These are phyloP conservation scores for Fusarium annulatum DNA, from an alignment of 2,329 filamentous ascomycete genomes.

Conservation along the genomic window DNA sequence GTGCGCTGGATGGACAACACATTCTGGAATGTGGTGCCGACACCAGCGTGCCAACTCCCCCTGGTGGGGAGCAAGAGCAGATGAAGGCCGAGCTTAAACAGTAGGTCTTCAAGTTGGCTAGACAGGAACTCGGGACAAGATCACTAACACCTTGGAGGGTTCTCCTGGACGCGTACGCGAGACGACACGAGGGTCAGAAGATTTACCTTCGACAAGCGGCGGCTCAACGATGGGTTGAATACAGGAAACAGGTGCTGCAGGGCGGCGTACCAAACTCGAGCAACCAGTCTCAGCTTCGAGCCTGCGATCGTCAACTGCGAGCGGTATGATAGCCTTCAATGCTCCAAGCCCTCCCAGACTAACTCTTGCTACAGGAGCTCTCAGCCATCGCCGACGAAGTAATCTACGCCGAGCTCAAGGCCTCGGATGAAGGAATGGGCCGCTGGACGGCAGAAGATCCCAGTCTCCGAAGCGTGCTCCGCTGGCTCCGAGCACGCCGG, in stretches of 20 bases:
- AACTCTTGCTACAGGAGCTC: constrained; percentile 58
- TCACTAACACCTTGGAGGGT: constrained; percentile 55
- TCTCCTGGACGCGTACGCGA: constrained; percentile 68
- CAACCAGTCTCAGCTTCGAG: constrained; percentile 61
- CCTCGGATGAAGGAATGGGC: constrained; percentile 64
- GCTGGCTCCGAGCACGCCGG: constrained; percentile 63
- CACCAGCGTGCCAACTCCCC: constrained; percentile 64
- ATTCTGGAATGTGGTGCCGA: constrained; percentile 74
- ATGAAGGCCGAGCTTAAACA: constrained; percentile 71
- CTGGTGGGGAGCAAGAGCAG: constrained; percentile 68
- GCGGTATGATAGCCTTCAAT: constrained; percentile 57
- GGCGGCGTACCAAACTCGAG: constrained; percentile 60
- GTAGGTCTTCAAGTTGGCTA: constrained; percentile 54
- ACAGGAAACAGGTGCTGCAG: constrained; percentile 64
- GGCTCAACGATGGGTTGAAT: constrained; percentile 69
- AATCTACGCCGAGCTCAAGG: constrained; percentile 66
- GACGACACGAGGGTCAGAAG: constrained; percentile 72
- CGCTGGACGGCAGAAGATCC: constrained; percentile 74
- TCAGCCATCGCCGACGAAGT: constrained; percentile 67
- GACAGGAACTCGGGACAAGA: neutral
- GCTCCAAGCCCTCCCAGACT: neutral
- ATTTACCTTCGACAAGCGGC: constrained; percentile 71
- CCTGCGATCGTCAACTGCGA: constrained; percentile 68
- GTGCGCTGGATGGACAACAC: constrained; percentile 70
- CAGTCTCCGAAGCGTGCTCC: constrained; percentile 65